phyloP scores from a whole-genome alignment of 192 early-diverging fungal genomes.

The Lobosporangium transversale region DNA sequence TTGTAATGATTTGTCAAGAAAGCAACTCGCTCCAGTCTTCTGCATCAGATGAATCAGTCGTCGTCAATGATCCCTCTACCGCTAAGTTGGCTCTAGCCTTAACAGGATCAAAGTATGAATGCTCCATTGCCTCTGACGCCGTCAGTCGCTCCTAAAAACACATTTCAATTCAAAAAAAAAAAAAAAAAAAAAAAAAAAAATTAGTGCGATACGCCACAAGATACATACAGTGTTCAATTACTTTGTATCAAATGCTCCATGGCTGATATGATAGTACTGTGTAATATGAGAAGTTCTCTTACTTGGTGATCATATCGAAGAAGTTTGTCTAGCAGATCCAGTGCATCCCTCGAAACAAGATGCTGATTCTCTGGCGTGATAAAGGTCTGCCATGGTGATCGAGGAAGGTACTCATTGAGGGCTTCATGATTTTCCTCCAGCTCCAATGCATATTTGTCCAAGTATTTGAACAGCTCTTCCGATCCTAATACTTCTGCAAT shows the following conservation, averaged over 20 bases:
- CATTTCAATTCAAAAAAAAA: too few relatives aligned
- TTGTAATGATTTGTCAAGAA: too few relatives aligned
- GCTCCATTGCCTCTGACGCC: constrained; percentile 87
- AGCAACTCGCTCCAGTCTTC: constrained; percentile 41
- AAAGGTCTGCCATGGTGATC: constrained; percentile 90
- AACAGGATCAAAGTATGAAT: constrained; percentile 74
- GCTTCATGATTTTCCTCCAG: constrained; percentile 87
- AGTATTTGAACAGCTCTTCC: constrained; percentile 92
- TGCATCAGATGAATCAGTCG: constrained; percentile 23
- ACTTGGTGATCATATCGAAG: constrained; percentile 73
- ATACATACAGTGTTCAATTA: not conserved
- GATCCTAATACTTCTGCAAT: constrained; percentile 97
- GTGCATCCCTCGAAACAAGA: constrained; percentile 82
- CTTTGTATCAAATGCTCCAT: too few relatives aligned
- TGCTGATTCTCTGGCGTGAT: constrained; percentile 85
- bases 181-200: too few relatives aligned
- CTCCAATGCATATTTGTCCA: constrained; percentile 94
- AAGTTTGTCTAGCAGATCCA: constrained; percentile 91
- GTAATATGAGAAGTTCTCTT: too few relatives aligned
- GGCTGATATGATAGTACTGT: too few relatives aligned
- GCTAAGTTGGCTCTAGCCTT: not conserved
- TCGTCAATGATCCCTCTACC: not conserved
- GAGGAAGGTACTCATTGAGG: constrained; percentile 83
- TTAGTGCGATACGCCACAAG: not conserved
- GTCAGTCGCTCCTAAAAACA: constrained; percentile 75